Evolutionary conservation across 1,284 basidiomycete genomes (phyloP), one percentile per base, ranked within the genome.

Genomic region (Filobasidium uniguttulatum): DNA sequence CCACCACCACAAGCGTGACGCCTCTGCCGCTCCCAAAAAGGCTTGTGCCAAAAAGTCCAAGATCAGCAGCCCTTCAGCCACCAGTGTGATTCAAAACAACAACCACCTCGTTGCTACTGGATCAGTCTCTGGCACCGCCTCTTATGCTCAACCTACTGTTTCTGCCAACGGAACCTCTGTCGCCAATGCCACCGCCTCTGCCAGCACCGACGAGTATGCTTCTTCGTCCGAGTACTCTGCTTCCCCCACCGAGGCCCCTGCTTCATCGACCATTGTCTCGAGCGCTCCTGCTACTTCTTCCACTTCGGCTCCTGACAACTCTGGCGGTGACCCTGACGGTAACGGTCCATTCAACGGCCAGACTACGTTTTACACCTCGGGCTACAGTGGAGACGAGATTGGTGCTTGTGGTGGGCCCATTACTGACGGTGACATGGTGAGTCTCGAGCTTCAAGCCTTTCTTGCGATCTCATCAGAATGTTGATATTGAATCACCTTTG

Each of bases 311-410:
- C 38, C 55, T n/a, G 36, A 52, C 14, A 28, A 54, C 17, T 59
- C 60, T 1, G 12, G 15, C 37, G 59, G 52, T 6, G 65, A 67
- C 51, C 43, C 56, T 0, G 58, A 55, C 19, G 66, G 66, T 14
- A 58, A 59, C 33, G 65, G 63, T 4, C 64, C 66, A 1, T 67
- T 62, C 62, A 51, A 53, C 17, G 66, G 66, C 14, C 56, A 58
- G 47, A 60, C 60, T 9, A 69, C 68, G 3, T 70, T 57, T 53
- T 70, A 63, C 52, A 56, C 57, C 22, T 57, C 44, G 29, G 61
- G 63, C 15, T 50, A 44, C 1, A 41, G 41, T 30, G 46, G 48
- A 33, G 48, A 31, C 15, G 36, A 36, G 5, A 43, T 63, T 0
- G 58, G 58, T 20, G 63, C 66, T 2, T 69, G 67, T 50, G 66